These are phyloP conservation scores for Penicillium griseofulvum DNA, from an alignment of 2,329 filamentous ascomycete species.

Conservation along the genomic window DNA sequence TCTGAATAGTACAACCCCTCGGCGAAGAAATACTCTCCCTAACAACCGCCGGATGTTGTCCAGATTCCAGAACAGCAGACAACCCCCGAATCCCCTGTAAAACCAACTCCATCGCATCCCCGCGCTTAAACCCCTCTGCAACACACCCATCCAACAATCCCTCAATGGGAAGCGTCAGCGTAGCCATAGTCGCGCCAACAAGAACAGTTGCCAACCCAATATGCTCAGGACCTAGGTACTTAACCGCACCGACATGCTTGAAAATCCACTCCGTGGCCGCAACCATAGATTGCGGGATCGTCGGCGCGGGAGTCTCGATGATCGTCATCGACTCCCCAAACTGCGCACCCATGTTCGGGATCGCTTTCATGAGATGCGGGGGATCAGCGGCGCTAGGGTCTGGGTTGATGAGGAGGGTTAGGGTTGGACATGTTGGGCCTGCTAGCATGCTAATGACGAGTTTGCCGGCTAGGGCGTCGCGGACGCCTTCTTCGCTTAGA, in stretches of 20 bases:
- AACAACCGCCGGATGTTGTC: constrained; percentile 60
- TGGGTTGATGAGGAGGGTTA: constrained; percentile 16
- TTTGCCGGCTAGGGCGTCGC: constrained; percentile 43
- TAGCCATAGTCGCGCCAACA: constrained; percentile 61
- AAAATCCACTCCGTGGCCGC: constrained; percentile 48
- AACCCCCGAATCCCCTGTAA: constrained; percentile 60
- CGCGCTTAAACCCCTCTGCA: constrained; percentile 60
- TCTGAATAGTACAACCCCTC: constrained; percentile 62
- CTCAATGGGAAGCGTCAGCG: constrained; percentile 60
- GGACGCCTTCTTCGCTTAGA: constrained; percentile 37
- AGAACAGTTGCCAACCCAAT: constrained; percentile 59
- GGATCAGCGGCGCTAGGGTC: background rate
- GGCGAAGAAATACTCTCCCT: constrained; percentile 62
- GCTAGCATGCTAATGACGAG: constrained; percentile 52
- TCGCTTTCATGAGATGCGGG: constrained; percentile 39
- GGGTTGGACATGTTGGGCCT: constrained; percentile 41
- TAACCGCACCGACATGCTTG: constrained; percentile 48
- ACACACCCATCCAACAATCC: constrained; percentile 61
- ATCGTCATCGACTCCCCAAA: constrained; percentile 50
- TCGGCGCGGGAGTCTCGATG: constrained; percentile 46
- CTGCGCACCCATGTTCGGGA: constrained; percentile 48
- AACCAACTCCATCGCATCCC: constrained; percentile 61
- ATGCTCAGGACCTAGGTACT: constrained; percentile 49
- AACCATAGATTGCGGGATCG: constrained; percentile 42
- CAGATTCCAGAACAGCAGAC: constrained; percentile 55